Base-by-base conservation (phyloP, 2,329 filamentous ascomycete genomes). In the Tolypocladium sp. region DNA sequence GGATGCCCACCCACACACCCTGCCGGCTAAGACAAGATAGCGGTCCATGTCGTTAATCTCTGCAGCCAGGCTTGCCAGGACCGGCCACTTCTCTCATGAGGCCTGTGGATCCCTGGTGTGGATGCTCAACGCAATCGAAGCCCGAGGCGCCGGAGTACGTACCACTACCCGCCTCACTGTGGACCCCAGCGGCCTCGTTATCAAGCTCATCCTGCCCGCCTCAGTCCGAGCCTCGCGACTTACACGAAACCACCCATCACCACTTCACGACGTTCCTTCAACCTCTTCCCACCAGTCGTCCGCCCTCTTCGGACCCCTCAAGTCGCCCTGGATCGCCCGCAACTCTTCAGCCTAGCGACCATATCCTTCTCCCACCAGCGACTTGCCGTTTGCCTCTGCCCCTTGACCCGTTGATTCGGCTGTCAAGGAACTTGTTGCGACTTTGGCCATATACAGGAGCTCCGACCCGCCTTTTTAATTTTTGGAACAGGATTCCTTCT, bases 351-450 rank as follows among this genome's bases (percentile, higher is more conserved):
- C 49, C 53, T 53, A 59, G 60, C 55, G 38, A 33, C 54, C 37
- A 40, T 51, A 13, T 35, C 30, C 15, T 22, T 15, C 10, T 53
- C 30, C 49, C n/a, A 53, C 53, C 64, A 62, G 62, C 57, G 41
- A 37, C 22, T 22, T 57, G 15, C 27, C 15, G 37, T 27, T 22
- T 49, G 17, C 55, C 22, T 41, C 37, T 15, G 15, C 46, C 40
- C 65, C 70, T 77, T 77, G 77, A 80, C 73, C 77, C 76, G 76
- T 80, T 80, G 71, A 77, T 71, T 80, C 77, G 79, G 78, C 72
- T 72, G 73, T 79, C 72, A 67, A 71, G 68, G 64, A 64, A 25
- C 56, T 57, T 58, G 52, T 58, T 60, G 63, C 66, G 65, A 66
- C 62, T 57, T 30, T 51, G 30, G 57, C 58, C 58, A 56, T 56